Conservation (phyloP, 257 asterid species). For the Gentiana macrophylla region DNA sequence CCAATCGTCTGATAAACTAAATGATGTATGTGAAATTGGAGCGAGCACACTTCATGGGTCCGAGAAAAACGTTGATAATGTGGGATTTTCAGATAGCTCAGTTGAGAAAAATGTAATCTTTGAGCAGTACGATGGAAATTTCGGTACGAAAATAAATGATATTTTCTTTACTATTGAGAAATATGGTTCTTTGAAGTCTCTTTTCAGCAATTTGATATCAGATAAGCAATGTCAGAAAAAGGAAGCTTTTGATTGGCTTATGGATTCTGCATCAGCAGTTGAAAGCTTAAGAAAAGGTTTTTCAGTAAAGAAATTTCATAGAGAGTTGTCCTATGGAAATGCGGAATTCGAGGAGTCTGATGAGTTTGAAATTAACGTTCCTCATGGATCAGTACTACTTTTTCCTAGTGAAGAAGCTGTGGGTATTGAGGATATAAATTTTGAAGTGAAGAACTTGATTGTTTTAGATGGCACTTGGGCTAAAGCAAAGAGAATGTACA, state of each 20-base stretch:
- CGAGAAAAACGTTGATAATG: background rate
- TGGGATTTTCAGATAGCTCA: conserved; percentile 3
- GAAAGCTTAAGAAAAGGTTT: conserved; percentile 37
- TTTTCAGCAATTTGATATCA: conserved; percentile 2
- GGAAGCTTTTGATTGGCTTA: conserved; percentile 23
- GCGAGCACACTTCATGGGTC: background rate
- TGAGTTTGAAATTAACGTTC: conserved; percentile 49
- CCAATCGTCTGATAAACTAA: conserved; percentile 15
- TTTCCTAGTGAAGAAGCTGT: conserved; percentile 66
- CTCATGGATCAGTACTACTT: conserved; percentile 60
- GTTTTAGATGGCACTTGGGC: conserved; percentile 94
- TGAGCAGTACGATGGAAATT: conserved; percentile 2
- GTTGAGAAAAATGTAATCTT: background rate
- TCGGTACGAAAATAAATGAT: conserved; percentile 1
- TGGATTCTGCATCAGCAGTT: conserved; percentile 19
- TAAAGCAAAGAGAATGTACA: conserved; percentile 85
- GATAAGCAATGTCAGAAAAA: conserved; percentile 7
- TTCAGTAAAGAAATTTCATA: conserved; percentile 37
- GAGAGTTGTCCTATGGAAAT: conserved; percentile 21
- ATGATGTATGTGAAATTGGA: conserved; percentile 28
- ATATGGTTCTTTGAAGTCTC: conserved; percentile 31
- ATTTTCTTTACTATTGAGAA: conserved; percentile 33
- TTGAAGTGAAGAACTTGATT: conserved; percentile 63
- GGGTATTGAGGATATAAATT: conserved; percentile 25
- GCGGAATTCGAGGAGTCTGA: conserved; percentile 25